Conservation (phyloP, 257 asterid species). For the Lavandula angustifolia region DNA sequence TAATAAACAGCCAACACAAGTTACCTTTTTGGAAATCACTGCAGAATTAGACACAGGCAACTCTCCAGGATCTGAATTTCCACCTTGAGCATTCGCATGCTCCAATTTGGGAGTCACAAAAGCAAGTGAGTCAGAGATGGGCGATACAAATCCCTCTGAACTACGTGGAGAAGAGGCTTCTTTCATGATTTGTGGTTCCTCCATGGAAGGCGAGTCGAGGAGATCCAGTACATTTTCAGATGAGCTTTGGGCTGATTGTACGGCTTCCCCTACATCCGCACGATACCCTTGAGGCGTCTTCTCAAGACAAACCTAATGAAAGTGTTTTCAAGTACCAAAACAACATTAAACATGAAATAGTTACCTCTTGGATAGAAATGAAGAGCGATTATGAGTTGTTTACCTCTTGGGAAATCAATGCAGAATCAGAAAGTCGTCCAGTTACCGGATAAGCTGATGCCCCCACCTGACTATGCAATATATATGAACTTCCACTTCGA, state of each 20-base stretch:
- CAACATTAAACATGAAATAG: not conserved
- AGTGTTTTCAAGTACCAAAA: not conserved
- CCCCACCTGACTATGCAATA: not conserved
- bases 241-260: no score
- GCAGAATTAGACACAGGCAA: slow-evolving; percentile 1
- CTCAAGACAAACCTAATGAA: slow-evolving; percentile 41
- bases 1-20: slow-evolving; percentile 8
- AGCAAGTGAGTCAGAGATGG: slow-evolving; percentile 24
- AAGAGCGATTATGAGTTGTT: not conserved
- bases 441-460: no score
- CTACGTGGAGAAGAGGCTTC: slow-evolving; percentile 17
- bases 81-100: not conserved
- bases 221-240: not conserved
- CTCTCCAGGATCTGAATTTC: slow-evolving; percentile 23
- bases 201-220: slow-evolving; percentile 22
- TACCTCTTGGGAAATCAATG: not conserved
- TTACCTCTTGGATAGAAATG: not conserved
- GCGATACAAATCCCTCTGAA: slow-evolving; percentile 17
- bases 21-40: slow-evolving; percentile 32
- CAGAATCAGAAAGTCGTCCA: not conserved
- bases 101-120: slow-evolving; percentile 29
- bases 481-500: not conserved
- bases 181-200: slow-evolving; percentile 3
- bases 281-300: not conserved
- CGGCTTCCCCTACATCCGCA: no score